Conservation (phyloP, 164 flowering plant genomes). For the Sedum album region DNA sequence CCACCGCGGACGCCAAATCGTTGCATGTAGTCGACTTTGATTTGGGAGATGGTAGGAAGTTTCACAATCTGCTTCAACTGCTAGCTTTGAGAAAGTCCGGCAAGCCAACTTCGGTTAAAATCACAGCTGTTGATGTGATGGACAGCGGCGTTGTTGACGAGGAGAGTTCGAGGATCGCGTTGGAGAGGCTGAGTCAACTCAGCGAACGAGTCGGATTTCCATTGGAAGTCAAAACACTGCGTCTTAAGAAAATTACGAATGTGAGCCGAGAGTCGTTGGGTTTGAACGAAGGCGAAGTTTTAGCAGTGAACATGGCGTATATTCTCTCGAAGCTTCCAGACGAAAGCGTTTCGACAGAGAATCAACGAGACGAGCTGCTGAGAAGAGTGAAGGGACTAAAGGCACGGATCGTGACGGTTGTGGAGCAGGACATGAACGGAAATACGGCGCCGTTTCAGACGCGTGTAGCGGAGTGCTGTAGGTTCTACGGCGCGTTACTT, state of each 20-base stretch:
- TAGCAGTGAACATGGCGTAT: conserved; percentile 79
- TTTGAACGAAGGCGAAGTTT: conserved; percentile 46
- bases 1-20: conserved; percentile 18
- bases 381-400: conserved; percentile 54
- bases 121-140: conserved; percentile 39
- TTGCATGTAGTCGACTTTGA: conserved; percentile 31
- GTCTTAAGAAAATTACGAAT: conserved; percentile 21
- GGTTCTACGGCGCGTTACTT: conserved; percentile 51
- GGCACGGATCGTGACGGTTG: conserved; percentile 59
- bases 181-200: conserved; percentile 32
- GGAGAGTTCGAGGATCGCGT: conserved; percentile 17
- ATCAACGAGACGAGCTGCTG: conserved; percentile 72
- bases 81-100: conserved; percentile 23
- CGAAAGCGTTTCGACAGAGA: conserved; percentile 89
- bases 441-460: conserved; percentile 72
- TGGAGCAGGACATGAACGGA: conserved; percentile 76
- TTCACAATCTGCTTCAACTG: conserved; percentile 47
- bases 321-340: conserved; percentile 53
- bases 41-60: conserved; percentile 61
- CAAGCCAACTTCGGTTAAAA: conserved; percentile 26
- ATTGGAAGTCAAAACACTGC: conserved; percentile 24
- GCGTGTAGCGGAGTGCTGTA: conserved; percentile 45
- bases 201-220: conserved; percentile 38
- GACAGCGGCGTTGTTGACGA: conserved; percentile 11
- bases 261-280: conserved; percentile 46